Percentiles rank a stretch among this genome's conserved stretches.
These are phyloP conservation scores for Meyerozyma smithsonii DNA, from an alignment of 1,139 yeast species.

Conservation along the genomic window DNA sequence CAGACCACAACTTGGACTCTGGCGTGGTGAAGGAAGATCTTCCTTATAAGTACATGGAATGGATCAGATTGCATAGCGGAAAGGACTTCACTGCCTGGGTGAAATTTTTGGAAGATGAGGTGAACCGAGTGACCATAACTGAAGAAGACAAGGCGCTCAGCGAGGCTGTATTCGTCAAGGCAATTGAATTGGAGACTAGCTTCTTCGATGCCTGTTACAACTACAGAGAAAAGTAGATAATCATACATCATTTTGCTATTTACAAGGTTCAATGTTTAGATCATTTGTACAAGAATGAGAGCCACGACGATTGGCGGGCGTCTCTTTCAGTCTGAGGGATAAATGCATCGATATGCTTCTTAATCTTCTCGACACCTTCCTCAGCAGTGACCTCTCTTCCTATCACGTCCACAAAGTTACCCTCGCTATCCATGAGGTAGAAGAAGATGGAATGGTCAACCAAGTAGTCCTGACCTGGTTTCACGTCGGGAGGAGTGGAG, in stretches of 20 bases:
- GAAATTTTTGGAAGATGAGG: slow-evolving; percentile 37
- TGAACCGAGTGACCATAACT: slow-evolving; percentile 25
- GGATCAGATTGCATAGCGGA: slow-evolving; percentile 51
- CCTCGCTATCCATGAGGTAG: slow-evolving; percentile 95
- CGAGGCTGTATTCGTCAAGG: slow-evolving; percentile 28
- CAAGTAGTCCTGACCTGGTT: slow-evolving; percentile 92
- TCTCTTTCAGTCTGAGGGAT: slow-evolving; percentile 64
- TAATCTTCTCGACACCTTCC: slow-evolving; percentile 75
- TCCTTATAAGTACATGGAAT: slow-evolving; percentile 43
- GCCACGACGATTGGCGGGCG: slow-evolving; percentile 50
- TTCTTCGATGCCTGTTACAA: slow-evolving; percentile 47
- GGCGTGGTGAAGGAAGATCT: slow-evolving; percentile 23
- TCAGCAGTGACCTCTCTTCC: slow-evolving; percentile 85
- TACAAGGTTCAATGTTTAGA: not conserved
- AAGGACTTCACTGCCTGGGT: slow-evolving; percentile 44
- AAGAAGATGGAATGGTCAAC: slow-evolving; percentile 97
- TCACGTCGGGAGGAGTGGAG: slow-evolving; percentile 89
- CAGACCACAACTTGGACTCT: slow-evolving; percentile 23
- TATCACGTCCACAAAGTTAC: slow-evolving; percentile 86
- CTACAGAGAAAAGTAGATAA: slow-evolving; percentile 12
- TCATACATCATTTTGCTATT: not conserved
- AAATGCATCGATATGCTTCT: slow-evolving; percentile 72
- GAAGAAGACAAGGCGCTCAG: slow-evolving; percentile 16
- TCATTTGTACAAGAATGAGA: slow-evolving; percentile 49
- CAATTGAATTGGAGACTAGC: slow-evolving; percentile 34